These are phyloP conservation scores for Penicillium turbatum DNA, from an alignment of 495 filamentous ascomycete genomes.

Conservation along the genomic window DNA sequence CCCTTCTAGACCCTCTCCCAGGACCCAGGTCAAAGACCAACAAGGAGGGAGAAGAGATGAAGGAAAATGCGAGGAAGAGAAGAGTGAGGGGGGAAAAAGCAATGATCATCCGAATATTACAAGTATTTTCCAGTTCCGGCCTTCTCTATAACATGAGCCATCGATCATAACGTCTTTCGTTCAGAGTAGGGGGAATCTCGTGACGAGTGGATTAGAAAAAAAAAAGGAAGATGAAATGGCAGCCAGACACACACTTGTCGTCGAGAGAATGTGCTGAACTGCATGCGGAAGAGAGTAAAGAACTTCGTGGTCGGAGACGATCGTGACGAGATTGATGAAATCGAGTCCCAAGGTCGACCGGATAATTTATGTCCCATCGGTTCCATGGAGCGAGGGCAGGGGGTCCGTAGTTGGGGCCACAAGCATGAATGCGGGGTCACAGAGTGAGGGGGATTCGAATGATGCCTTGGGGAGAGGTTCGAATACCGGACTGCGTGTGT, in stretches of 20 bases:
- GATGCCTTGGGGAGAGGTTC: background rate
- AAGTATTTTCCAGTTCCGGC: constrained; percentile 28
- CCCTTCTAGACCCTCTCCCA: background rate
- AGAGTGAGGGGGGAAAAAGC: constrained; percentile 13
- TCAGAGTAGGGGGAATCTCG: constrained; percentile 24
- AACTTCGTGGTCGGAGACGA: constrained; percentile 21
- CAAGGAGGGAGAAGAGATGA: background rate
- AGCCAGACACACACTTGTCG: constrained; percentile 1
- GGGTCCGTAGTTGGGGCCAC: constrained; percentile 6
- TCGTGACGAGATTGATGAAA: constrained; percentile 22
- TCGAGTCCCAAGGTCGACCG: constrained; percentile 9
- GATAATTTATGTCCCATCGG: background rate
- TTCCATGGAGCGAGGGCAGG: background rate
- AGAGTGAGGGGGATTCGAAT: background rate
- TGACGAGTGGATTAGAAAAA: constrained; percentile 32
- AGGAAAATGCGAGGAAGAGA: constrained; percentile 15
- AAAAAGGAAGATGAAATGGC: constrained; percentile 18
- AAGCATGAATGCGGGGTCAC: constrained; percentile 2
- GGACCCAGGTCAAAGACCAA: background rate
- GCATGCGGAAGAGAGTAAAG: constrained; percentile 19
- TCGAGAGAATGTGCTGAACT: constrained; percentile 12
- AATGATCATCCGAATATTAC: constrained; percentile 29
- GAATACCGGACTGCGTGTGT: constrained; percentile 3
- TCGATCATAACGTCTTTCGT: constrained; percentile 48
- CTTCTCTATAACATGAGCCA: constrained; percentile 48